Conservation (phyloP, 129 eudicot species). For the Solidago caesia region DNA sequence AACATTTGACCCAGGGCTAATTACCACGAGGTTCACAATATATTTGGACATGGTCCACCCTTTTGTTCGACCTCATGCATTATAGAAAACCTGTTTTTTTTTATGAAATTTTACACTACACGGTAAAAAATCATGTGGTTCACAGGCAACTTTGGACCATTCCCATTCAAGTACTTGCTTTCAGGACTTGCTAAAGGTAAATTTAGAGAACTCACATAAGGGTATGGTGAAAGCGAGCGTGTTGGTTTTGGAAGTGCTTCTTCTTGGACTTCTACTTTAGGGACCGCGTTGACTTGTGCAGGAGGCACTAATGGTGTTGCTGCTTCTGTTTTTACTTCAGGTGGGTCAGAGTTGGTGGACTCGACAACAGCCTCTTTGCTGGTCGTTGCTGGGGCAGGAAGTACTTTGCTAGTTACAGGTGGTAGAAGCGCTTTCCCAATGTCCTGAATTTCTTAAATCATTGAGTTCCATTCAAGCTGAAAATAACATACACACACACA, state of each 20-base stretch:
- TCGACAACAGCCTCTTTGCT: conserved; percentile 42
- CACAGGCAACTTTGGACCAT: neutral
- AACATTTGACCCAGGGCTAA: too few species aligned
- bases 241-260: conserved; percentile 46
- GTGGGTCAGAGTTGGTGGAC: conserved; percentile 25
- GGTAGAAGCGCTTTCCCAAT: conserved; percentile 93
- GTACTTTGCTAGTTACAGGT: conserved; percentile 41
- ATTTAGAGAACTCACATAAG: conserved; percentile 49
- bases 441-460: conserved; percentile 45
- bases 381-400: conserved; percentile 64
- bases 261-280: conserved; percentile 49
- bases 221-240: conserved; percentile 79
- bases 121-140: neutral
- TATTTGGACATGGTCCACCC: too few species aligned
- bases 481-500: conserved; percentile 1
- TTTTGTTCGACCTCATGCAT: too few species aligned
- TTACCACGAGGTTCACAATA: too few species aligned
- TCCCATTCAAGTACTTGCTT: neutral
- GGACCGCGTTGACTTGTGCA: conserved; percentile 49
- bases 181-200: conserved; percentile 4
- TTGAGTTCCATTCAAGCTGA: neutral
- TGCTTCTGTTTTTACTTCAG: conserved; percentile 17
- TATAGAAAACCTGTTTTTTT: too few species aligned
- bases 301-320: conserved; percentile 35
- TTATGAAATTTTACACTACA: too few species aligned